Evolutionary conservation across 257 asterid species (phyloP), one percentile per base, ranked within the genome.

Genomic region (Knoxia roxburghii): DNA sequence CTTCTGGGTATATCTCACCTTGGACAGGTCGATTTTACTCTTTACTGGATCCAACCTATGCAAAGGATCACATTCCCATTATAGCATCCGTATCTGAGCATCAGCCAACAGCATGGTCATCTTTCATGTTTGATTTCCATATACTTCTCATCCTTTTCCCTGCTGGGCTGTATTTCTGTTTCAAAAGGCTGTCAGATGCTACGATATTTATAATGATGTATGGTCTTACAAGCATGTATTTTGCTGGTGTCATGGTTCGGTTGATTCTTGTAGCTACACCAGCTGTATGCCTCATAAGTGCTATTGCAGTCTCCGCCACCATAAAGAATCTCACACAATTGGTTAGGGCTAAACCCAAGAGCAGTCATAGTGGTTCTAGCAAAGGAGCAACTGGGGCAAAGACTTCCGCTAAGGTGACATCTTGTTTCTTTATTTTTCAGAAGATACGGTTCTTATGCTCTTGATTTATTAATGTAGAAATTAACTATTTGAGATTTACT

Each of bases 11-110:
- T 62, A 94, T 94, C 68, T 90, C 99, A 67, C 99, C 99, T 24
- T 94, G 99, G 99, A 90, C 99, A 11, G 99, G 99, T 52, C 91
- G 99, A 72, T 94, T 94, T 83, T 94, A 94, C 79, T 94, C 99
- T 48, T 89, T 94, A 65, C 78, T 94, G 72, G 99, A 94, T 74
- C 99, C 99, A 65, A 94, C 99, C 23, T 94, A 94, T 33, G 99
- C 99, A 17, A 94, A 94, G 86, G 99, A 94, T 70, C 86, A 94
- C 83, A 94, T 94, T 70, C 99, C 99, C 32, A 94, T 94, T 70
- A 94, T 94, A 70, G 99, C 99, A 48, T 94, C 99, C 40, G 99
- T 94, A 65, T 94, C 99, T 21, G 99, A 90, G 79, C 99, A 94
- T 83, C 99, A 94, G 77, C 99, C 99, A 11, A 94, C 99, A 26